Conservation (phyloP, 306 rosid genomes). For the Dicorynia guianensis region DNA sequence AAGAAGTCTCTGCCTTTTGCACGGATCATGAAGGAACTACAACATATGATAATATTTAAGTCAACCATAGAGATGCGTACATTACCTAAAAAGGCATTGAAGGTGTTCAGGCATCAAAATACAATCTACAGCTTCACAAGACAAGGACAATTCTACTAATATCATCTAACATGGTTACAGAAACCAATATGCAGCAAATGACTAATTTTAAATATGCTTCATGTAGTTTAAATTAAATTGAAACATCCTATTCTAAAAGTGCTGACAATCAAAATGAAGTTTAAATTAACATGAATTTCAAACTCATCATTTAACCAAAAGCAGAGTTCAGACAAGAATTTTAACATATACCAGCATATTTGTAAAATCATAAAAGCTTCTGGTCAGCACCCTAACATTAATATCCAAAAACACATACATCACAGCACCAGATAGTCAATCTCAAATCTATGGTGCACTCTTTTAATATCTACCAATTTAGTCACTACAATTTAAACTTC, state of each 20-base stretch:
- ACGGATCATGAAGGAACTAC: slow-evolving; percentile 8
- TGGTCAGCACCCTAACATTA: background rate
- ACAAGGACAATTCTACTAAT: background rate
- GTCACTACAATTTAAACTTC: slow-evolving; percentile 4
- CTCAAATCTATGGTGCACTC: slow-evolving; percentile 12
- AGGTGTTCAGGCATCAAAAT: slow-evolving; percentile 19
- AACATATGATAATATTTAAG: slow-evolving; percentile 4
- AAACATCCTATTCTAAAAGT: background rate
- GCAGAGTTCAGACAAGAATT: background rate
- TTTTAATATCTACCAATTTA: slow-evolving; percentile 9
- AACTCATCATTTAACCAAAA: background rate
- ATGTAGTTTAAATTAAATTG: background rate
- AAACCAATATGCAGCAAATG: background rate
- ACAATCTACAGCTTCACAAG: background rate
- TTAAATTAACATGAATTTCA: background rate
- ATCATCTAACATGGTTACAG: background rate
- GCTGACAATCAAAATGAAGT: background rate
- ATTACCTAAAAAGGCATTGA: background rate
- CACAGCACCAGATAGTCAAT: background rate
- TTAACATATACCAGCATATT: background rate
- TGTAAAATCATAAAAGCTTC: background rate
- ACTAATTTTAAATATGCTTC: background rate
- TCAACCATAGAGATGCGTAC: slow-evolving; percentile 14
- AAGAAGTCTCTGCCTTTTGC: background rate
- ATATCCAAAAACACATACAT: too few relatives aligned